Base-by-base conservation (phyloP, 768 basidiomycete genomes). In the Amanita muscaria region DNA sequence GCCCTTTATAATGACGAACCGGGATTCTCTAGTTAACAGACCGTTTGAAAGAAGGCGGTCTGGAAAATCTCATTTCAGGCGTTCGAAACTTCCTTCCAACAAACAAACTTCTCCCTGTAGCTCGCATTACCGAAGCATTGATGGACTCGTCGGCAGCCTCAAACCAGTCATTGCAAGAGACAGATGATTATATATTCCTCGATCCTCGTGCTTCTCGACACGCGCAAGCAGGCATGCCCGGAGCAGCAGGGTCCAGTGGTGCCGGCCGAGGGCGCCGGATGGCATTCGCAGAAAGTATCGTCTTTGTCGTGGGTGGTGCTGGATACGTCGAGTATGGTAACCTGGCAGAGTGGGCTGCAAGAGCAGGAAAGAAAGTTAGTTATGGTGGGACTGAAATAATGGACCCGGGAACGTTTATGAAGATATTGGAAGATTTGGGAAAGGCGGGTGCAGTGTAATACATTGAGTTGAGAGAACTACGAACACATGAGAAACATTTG, bases 281-380 rank as follows among this genome's bases (percentile, higher is more conserved):
- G 87, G 81, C 85, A 12, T 97, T 93, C 60, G 66, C 73, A 3
- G 94, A 98, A 49, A 83, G 88, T 11, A 78, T 88, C 56, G 84
- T 99, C 3, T 99, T 99, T 53, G 69, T 97, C 23, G 93, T 99
- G 2, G 96, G 96, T 6, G 96, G 96, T 1, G 96, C 92, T 3
- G 87, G 92, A 12, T 94, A 97, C 56, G 91, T 98, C 41, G 96
- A 99, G 65, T 97, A 93, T 53, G 91, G 92, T 4, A 98, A 98
- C 60, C 64, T 99, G 48, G 80, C 86, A 61, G 94, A 98, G 63
- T 96, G 93, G 91, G 88, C 88, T 3, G 66, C 63, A 42, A 80
- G 79, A 64, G 78, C 80, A 4, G 88, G 88, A 11, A 89, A 90
- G 63, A 71, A 78, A 50, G 79, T 98, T 35, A 86, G 88, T 27